Evolutionary conservation across 1,139 yeast genomes (phyloP).

Genomic region (Waltiozyma sp.): DNA sequence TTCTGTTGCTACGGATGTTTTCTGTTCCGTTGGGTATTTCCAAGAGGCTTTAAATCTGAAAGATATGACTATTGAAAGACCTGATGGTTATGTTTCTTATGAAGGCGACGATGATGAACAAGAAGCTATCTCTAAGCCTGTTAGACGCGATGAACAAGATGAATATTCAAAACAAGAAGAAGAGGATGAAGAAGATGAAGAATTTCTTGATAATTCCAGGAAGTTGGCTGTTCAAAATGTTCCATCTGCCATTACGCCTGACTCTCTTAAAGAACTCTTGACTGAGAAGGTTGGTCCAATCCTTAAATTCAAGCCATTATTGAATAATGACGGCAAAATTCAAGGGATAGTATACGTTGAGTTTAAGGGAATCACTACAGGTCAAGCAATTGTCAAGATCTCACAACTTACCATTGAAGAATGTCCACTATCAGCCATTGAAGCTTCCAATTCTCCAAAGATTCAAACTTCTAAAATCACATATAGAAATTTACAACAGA

Average conservation of each 20-base stretch:
- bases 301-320: constrained; percentile 6
- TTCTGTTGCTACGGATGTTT: constrained; percentile 48
- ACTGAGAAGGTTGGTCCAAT: constrained; percentile 18
- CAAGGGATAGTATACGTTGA: constrained; percentile 36
- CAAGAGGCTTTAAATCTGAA: constrained; percentile 26
- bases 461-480: constrained; percentile 15
- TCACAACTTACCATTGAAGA: constrained; percentile 23
- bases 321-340: constrained; percentile 18
- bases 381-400: constrained; percentile 14
- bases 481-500: constrained; percentile 20
- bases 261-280: constrained; percentile 26
- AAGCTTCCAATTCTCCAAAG: constrained; percentile 15
- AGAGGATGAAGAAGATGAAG: constrained; percentile 1
- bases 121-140: neutral
- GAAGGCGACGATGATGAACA: constrained; percentile 8
- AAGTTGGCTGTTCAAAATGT: constrained; percentile 31
- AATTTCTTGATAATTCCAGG: constrained; percentile 21
- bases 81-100: constrained; percentile 47
- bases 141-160: neutral
- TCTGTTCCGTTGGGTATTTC: constrained; percentile 32
- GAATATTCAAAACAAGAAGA: neutral
- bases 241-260: constrained; percentile 27
- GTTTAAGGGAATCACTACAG: constrained; percentile 15
- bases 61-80: constrained; percentile 35
- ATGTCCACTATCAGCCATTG: constrained; percentile 13